Evolutionary conservation across 1,284 basidiomycete species (phyloP).

Genomic region (Quambalaria eucalypti): DNA sequence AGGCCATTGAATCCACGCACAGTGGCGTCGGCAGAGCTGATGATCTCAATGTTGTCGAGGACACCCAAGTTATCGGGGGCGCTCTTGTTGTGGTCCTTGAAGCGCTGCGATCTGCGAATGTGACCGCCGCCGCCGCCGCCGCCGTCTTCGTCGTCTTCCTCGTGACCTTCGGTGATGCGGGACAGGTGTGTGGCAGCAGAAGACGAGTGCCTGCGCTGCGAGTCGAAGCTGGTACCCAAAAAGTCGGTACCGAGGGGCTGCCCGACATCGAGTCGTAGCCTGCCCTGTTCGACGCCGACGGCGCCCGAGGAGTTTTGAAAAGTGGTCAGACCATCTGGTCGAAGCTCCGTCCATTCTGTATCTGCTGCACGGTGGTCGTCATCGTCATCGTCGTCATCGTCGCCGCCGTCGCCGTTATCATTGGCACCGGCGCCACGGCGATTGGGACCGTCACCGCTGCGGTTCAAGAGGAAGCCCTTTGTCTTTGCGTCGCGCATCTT

Average conservation of each 20-base stretch:
- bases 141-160: constrained; percentile 6
- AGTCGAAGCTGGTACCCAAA: not conserved
- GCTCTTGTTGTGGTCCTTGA: too few species aligned
- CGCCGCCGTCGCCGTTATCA: not conserved
- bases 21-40: too few species aligned
- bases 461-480: not conserved
- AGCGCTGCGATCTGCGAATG: too few species aligned
- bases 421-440: too few species aligned
- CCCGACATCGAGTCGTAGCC: too few species aligned
- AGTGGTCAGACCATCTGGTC: constrained; percentile 1
- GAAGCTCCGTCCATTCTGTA: constrained; percentile 5
- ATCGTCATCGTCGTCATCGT: constrained; percentile 1
- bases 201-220: not conserved
- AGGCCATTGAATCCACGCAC: too few species aligned
- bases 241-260: too few species aligned
- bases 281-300: too few species aligned
- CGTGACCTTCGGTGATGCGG: constrained; percentile 6
- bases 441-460: not conserved
- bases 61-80: too few species aligned
- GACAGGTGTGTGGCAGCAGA: constrained; percentile 6
- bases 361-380: not conserved
- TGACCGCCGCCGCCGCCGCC: too few species aligned
- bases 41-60: too few species aligned
- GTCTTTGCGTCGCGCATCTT: not conserved
- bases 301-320: not conserved